Conservation (phyloP, 192 early-diverging fungal genomes). For the Coemansia sp. region DNA sequence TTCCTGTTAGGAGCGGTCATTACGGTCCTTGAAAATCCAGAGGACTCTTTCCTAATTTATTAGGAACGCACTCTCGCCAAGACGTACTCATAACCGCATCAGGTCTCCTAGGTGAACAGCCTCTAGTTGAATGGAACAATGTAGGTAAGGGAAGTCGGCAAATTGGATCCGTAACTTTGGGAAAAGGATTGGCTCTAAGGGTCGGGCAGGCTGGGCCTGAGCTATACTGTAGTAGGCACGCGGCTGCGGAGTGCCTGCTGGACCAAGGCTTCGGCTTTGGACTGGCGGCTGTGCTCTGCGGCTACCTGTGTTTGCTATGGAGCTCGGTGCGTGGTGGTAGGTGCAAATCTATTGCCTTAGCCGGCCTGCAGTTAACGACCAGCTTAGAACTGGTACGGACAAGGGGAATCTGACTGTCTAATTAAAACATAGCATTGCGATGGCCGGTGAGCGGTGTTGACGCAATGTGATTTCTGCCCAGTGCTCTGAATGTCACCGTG, state of each 20-base stretch:
- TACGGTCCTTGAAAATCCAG: constrained; percentile 74
- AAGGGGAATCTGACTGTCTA: constrained; percentile 81
- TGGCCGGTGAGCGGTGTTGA: constrained; percentile 72
- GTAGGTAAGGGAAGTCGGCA: constrained; percentile 84
- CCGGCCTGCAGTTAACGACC: constrained; percentile 60
- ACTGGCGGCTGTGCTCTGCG: constrained; percentile 13
- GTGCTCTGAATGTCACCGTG: constrained; percentile 85
- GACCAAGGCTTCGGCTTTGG: constrained; percentile 21
- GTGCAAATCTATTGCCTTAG: constrained; percentile 11
- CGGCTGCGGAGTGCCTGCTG: constrained; percentile 19
- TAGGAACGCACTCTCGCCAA: constrained; percentile 59
- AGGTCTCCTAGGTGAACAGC: constrained; percentile 80
- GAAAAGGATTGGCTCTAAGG: constrained; percentile 84
- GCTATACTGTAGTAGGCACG: constrained; percentile 1
- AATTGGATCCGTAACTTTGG: constrained; percentile 83
- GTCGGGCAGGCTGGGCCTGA: constrained; percentile 56
- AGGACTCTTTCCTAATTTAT: constrained; percentile 50
- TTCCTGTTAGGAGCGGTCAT: constrained; percentile 61
- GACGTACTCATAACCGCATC: constrained; percentile 76
- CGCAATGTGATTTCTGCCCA: constrained; percentile 84
- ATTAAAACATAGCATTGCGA: constrained; percentile 87
- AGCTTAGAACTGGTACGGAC: constrained; percentile 81
- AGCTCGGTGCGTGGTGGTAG: constrained; percentile 6
- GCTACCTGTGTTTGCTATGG: constrained; percentile 4
- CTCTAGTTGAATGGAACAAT: constrained; percentile 83